Evolutionary conservation across 2,329 filamentous ascomycete species (phyloP).

Genomic region (Chaetomiaceae sp.): DNA sequence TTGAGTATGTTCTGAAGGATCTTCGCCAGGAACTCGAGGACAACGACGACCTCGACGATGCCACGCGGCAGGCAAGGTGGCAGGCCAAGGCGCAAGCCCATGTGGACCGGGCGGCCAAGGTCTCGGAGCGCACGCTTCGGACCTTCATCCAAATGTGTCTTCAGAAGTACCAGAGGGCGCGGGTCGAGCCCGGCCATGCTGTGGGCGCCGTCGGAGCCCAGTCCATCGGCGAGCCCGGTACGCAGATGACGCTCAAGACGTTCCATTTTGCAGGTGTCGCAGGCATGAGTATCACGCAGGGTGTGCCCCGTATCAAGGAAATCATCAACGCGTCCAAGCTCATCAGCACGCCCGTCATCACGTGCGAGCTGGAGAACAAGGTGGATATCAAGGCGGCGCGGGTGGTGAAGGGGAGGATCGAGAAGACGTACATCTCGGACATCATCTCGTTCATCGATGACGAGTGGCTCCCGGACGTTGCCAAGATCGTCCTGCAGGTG

Average conservation of each 20-base stretch:
- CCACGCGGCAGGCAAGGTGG: constrained; percentile 28
- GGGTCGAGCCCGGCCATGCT: constrained; percentile 89
- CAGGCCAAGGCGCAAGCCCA: constrained; percentile 29
- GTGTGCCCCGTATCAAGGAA: constrained; percentile 99
- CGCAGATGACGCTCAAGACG: constrained; percentile 98
- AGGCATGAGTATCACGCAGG: constrained; percentile 98
- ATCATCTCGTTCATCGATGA: constrained; percentile 78
- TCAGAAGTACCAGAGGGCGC: constrained; percentile 84
- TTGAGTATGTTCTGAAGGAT: constrained; percentile 11
- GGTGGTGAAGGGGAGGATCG: constrained; percentile 87
- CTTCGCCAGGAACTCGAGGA: constrained; percentile 10
- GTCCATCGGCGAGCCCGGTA: constrained; percentile 96
- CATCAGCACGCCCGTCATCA: constrained; percentile 93
- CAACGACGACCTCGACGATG: constrained; percentile 22
- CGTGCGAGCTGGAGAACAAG: constrained; percentile 75
- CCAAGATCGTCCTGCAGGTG: constrained; percentile 75
- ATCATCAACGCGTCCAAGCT: constrained; percentile 97
- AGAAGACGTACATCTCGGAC: constrained; percentile 88
- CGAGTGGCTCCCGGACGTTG: constrained; percentile 72
- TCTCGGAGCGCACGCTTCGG: constrained; percentile 68
- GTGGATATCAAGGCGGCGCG: constrained; percentile 73
- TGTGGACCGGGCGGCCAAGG: constrained; percentile 72
- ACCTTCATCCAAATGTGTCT: constrained; percentile 79
- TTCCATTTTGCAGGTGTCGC: constrained; percentile 99
- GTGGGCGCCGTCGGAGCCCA: constrained; percentile 95